Evolutionary conservation across 2,329 filamentous ascomycete species (phyloP).

Genomic region (Sporothrix dimorphospora): DNA sequence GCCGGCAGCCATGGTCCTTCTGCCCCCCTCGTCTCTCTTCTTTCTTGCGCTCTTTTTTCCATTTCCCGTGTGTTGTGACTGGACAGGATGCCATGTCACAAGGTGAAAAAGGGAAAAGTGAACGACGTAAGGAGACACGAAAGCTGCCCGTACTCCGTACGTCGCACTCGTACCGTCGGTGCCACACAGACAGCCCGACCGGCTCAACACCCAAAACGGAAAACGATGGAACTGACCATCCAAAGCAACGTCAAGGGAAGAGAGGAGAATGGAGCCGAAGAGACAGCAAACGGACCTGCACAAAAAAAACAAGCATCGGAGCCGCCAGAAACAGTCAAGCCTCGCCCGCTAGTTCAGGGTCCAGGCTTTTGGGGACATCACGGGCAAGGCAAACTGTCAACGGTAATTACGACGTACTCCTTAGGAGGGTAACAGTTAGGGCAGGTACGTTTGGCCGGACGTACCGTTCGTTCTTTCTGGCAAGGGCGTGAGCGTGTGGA

Average conservation of each 20-base stretch:
- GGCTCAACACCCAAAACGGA: neutral
- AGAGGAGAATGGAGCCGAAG: neutral
- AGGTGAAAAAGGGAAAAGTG: neutral
- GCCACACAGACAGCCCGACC: neutral
- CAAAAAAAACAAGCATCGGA: neutral
- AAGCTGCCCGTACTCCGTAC: no score
- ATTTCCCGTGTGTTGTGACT: neutral
- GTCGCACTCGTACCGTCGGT: no score
- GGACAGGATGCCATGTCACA: neutral
- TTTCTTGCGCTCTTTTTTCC: neutral
- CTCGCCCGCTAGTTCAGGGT: neutral
- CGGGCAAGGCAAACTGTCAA: neutral
- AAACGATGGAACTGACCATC: neutral
- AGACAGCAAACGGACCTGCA: neutral
- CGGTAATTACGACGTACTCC: neutral
- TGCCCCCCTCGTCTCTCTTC: neutral
- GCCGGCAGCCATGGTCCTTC: neutral
- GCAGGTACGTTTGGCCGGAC: neutral
- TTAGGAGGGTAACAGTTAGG: neutral
- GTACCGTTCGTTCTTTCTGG: constrained; percentile 1
- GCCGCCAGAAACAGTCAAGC: constrained; percentile 6
- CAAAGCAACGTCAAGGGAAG: neutral
- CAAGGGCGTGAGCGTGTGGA: neutral
- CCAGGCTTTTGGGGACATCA: constrained; percentile 5
- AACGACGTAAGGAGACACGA: no score